Evolutionary conservation across 2,329 filamentous ascomycete genomes (phyloP).

Genomic region (Colletotrichum sp.): DNA sequence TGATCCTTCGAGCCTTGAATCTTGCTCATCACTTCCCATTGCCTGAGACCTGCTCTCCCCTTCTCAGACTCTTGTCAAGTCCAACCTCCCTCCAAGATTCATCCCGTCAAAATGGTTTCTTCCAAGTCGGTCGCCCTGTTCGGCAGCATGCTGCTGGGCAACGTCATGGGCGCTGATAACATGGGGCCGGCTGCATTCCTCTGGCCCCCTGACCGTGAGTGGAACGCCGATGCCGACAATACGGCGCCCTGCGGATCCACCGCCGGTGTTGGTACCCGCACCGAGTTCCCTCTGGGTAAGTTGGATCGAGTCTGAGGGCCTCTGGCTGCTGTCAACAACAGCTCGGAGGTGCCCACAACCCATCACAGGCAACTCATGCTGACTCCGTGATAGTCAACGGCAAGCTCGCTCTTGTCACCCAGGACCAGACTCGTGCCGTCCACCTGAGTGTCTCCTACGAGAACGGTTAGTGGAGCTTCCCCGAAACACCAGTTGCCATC

Average conservation of each 20-base stretch:
- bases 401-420: constrained; percentile 57
- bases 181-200: constrained; percentile 63
- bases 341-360: background rate
- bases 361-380: background rate
- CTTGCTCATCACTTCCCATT: background rate
- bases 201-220: constrained; percentile 61
- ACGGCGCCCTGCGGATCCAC: constrained; percentile 61
- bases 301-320: background rate
- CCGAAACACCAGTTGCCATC: background rate
- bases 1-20: constrained; percentile 9
- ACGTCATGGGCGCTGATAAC: constrained; percentile 23
- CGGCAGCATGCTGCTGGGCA: constrained; percentile 17
- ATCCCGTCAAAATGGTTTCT: constrained; percentile 19
- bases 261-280: constrained; percentile 51
- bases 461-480: constrained; percentile 40
- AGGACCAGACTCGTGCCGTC: constrained; percentile 60
- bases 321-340: background rate
- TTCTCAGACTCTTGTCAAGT: constrained; percentile 7
- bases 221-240: constrained; percentile 59
- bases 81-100: background rate
- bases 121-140: constrained; percentile 10
- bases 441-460: constrained; percentile 58
- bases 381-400: constrained; percentile 47
- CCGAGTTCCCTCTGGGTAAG: constrained; percentile 59
- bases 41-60: background rate